Evolutionary conservation across 31 red algal genomes (phyloP).

Genomic region (Bonnemaisonia californica): DNA sequence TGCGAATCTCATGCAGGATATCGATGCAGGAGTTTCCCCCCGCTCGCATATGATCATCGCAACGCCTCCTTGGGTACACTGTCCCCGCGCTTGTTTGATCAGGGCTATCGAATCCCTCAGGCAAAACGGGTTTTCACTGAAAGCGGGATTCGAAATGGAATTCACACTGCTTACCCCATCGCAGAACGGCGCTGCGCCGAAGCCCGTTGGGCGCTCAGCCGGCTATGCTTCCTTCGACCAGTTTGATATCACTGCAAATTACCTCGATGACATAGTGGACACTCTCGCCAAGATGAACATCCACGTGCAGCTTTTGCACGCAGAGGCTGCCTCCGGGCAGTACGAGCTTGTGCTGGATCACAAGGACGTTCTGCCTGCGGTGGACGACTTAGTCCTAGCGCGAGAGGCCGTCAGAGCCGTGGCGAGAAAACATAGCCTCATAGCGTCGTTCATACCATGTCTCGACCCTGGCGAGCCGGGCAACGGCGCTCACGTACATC

Average conservation of each 20-base stretch:
- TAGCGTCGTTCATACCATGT: constrained; percentile 50
- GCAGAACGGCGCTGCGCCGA: not conserved
- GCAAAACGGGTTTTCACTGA: constrained; percentile 16
- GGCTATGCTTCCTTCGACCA: constrained; percentile 17
- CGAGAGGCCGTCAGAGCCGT: constrained; percentile 37
- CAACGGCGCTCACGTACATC: constrained; percentile 56
- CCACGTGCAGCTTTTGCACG: constrained; percentile 38
- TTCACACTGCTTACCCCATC: constrained; percentile 32
- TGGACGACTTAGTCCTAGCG: constrained; percentile 44
- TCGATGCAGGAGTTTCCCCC: not conserved
- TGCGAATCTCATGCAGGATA: constrained; percentile 12
- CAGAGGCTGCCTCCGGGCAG: constrained; percentile 41
- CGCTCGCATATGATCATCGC: not conserved
- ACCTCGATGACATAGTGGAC: constrained; percentile 44
- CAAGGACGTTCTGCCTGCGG: constrained; percentile 26
- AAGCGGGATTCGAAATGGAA: constrained; percentile 70
- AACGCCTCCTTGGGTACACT: constrained; percentile 26
- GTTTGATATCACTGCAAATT: constrained; percentile 30
- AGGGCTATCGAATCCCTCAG: constrained; percentile 41
- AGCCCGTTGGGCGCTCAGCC: constrained; percentile 7
- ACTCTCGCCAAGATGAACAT: constrained; percentile 38
- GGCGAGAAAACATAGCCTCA: constrained; percentile 28
- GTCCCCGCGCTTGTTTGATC: constrained; percentile 24
- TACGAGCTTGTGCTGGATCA: constrained; percentile 61
- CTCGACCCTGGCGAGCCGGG: constrained; percentile 2